Evolutionary conservation across 768 basidiomycete species (phyloP), one percentile per base, ranked within the genome.

Genomic region (Pleurotus cornucopiae): DNA sequence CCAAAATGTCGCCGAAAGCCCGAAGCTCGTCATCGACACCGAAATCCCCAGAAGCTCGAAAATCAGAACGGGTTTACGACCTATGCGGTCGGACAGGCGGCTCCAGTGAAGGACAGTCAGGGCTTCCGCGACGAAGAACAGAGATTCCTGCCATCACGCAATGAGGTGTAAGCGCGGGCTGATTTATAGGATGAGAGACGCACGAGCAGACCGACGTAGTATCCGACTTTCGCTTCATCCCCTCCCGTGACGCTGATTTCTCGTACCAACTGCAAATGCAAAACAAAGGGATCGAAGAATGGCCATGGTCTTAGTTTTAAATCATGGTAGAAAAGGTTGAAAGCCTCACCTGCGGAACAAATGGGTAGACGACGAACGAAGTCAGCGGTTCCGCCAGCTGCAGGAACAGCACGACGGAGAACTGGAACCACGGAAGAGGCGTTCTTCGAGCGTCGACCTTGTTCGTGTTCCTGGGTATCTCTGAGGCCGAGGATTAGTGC

Each of bases 381-480:
- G 88, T 88, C 61, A 91, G 71, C 0, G 89, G 88, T 65, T 91
- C 89, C 43, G 87, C 76, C 38, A 90, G 80, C 66, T 90, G 88
- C n/a, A 91, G 75, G 61, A 89, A 76, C 48, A 91, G 65, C 3
- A 91, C 74, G 57, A 91, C 81, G 44, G 75, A 74, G 58, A 89
- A 77, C 73, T 91, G 89, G 58, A 76, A 76, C 81, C 77, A 82
- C 11, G 89, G 89, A 18, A 91, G 64, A 21, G 85, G 85, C 5
- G 85, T 81, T 39, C 72, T 57, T 57, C 64, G 49, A 26, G 49
- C 6, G n/a, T 13, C 20, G 9, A 21, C 21, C 16, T 4, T 26
- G 7, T 2, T 7, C 26, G 26, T 2, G 26, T 26, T 7, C 26
- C 26, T 26, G 26, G 26, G 26, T 26, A 7, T 7, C 26, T 26